These are phyloP conservation scores for Stentor roeselii DNA, from an alignment of 73 alveolate species.

Conservation along the genomic window DNA sequence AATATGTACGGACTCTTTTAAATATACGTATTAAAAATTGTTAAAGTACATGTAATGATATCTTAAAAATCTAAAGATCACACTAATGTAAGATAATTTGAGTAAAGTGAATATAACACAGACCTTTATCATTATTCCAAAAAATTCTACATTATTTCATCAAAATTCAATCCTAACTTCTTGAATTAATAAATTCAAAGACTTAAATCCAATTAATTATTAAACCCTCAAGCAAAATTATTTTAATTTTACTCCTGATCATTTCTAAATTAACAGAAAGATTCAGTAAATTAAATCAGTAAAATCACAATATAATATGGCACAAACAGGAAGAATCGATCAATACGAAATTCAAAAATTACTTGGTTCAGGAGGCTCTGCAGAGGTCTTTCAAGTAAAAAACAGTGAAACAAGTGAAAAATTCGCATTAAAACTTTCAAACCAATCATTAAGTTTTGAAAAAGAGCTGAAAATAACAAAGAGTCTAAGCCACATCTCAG, in stretches of 20 bases:
- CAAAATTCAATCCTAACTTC: too few species aligned
- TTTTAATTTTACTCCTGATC: background rate
- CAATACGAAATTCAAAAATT: background rate
- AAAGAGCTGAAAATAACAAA: background rate
- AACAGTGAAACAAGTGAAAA: background rate
- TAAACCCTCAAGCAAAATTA: background rate
- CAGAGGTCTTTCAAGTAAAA: background rate
- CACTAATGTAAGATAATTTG: too few species aligned
- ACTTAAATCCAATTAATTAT: background rate
- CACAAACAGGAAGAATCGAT: background rate
- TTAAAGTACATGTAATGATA: too few species aligned
- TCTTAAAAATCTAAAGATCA: too few species aligned
- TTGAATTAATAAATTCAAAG: too few species aligned
- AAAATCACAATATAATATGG: background rate
- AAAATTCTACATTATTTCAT: background rate
- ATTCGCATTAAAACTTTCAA: background rate
- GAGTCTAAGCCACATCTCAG: background rate
- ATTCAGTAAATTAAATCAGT: too few species aligned
- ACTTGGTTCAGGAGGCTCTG: conserved; percentile 4
- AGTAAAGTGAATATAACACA: too few species aligned
- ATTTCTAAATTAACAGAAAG: background rate
- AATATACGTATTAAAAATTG: too few species aligned
- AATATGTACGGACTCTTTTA: too few species aligned
- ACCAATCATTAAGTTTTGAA: background rate
- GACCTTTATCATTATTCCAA: too few species aligned